These are phyloP conservation scores for Hymenoscyphus salicellus DNA, from an alignment of 2,329 filamentous ascomycete genomes.

Conservation along the genomic window DNA sequence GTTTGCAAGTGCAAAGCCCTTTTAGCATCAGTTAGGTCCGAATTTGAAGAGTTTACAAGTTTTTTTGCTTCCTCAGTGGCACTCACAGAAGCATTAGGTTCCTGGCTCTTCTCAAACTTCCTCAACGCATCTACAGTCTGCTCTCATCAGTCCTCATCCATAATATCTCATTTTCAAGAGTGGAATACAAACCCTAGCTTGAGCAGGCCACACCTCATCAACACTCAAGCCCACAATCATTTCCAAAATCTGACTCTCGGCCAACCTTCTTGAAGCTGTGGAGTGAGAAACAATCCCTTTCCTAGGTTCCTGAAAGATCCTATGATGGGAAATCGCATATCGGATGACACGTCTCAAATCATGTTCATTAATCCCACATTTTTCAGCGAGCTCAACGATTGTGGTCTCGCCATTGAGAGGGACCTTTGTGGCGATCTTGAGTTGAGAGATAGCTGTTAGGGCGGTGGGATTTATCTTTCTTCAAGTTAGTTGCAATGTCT, in stretches of 20 bases:
- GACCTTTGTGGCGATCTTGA: conserved; percentile 22
- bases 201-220: conserved; percentile 40
- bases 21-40: not conserved
- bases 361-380: conserved; percentile 13
- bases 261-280: conserved; percentile 22
- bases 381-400: conserved; percentile 23
- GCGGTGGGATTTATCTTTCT: conserved; percentile 19
- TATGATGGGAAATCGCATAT: conserved; percentile 22
- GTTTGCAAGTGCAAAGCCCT: conserved; percentile 16
- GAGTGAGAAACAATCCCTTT: conserved; percentile 23
- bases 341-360: conserved; percentile 21
- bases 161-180: not conserved
- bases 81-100: conserved; percentile 12
- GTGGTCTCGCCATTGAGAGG: conserved; percentile 20
- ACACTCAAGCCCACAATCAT: conserved; percentile 49
- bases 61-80: not conserved
- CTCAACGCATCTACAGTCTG: conserved; percentile 13
- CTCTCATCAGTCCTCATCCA: conserved; percentile 39
- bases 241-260: conserved; percentile 10
- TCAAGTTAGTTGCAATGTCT: not conserved
- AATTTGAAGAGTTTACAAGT: not conserved
- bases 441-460: conserved; percentile 26
- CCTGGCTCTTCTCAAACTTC: conserved; percentile 8
- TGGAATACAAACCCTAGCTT: conserved; percentile 42
- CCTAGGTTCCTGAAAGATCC: conserved; percentile 21